phyloP scores from a whole-genome alignment of 805 yeast species.

The Candida endomychidarum region DNA sequence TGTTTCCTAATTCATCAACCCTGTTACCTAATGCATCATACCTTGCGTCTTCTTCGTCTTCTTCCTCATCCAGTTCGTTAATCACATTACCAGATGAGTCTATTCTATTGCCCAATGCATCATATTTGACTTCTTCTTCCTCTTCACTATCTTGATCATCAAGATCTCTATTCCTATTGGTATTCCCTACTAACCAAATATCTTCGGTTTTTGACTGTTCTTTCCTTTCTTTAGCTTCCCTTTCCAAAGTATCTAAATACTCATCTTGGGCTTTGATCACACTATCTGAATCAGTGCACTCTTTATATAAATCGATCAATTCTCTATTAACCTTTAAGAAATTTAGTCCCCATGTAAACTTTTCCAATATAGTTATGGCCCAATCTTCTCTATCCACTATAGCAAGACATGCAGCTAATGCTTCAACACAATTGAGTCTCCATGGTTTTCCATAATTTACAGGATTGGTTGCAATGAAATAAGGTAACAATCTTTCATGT shows the following conservation, averaged over 20 bases:
- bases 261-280: slow-evolving; percentile 68
- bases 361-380: slow-evolving; percentile 73
- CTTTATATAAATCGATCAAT: slow-evolving; percentile 67
- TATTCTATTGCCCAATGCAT: slow-evolving; percentile 6
- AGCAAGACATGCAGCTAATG: slow-evolving; percentile 94
- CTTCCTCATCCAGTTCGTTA: not conserved
- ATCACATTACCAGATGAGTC: slow-evolving; percentile 14
- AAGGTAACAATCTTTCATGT: slow-evolving; percentile 84
- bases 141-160: slow-evolving; percentile 15
- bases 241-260: slow-evolving; percentile 69
- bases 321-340: slow-evolving; percentile 83
- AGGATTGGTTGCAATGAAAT: slow-evolving; percentile 93
- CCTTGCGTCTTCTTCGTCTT: slow-evolving; percentile 7
- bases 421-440: slow-evolving; percentile 95
- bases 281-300: slow-evolving; percentile 79
- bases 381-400: slow-evolving; percentile 88
- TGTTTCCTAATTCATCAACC: slow-evolving; percentile 3
- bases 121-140: slow-evolving; percentile 8
- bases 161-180: slow-evolving; percentile 46
- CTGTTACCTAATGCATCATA: slow-evolving; percentile 9
- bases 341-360: slow-evolving; percentile 93
- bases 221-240: slow-evolving; percentile 63
- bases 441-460: slow-evolving; percentile 97
- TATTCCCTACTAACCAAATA: slow-evolving; percentile 77
- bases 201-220: slow-evolving; percentile 54